Base-by-base conservation (phyloP, 2,329 filamentous ascomycete species). In the Aspergillus caelatus region DNA sequence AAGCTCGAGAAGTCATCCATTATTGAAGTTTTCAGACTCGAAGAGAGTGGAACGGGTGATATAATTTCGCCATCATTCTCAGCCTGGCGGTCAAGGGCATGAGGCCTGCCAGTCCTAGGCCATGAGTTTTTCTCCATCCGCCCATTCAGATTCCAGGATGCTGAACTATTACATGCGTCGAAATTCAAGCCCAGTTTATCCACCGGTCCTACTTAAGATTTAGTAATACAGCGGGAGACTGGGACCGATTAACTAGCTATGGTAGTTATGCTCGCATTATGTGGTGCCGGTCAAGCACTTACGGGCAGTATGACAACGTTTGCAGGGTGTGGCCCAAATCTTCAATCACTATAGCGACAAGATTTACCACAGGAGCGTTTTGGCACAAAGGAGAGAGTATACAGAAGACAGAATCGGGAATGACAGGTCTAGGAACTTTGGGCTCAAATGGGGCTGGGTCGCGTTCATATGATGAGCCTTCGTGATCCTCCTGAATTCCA, bases 51-150 rank as follows among this genome's bases (percentile, higher is more conserved):
- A 0, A 88, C 91, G 66, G 93, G 92, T 0, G 83, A 86, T 28
- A 92, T 97, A 56, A 80, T 97, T 46, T 91, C 90, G 3, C 85
- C 89, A 26, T 87, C 91, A 16, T 97, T 97, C 73, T 85, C 91
- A 71, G 85, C 89, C 65, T 96, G 92, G 91, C 79, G 87, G 56
- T 66, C 68, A 16, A 56, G 57, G 26, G 46, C 54, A 59, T 65
- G 56, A 68, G 23, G 36, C 54, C 45, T 21, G 11, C 21, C 12
- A 39, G 32, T 21, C 11, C 32, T 19, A 39, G 10, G 21, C 14
- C 21, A 36, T 26, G 52, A 41, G 19, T 26, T 26, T 14, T n/a
- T 9, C 32, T 53, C 46, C 23, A 30, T 52, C 9, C 9, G 28
- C 28, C n/a, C 28, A 12, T 34, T 34, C 28, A 4, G 3, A 34